Conservation (phyloP, 306 rosid species). For the Glycine latifolia region DNA sequence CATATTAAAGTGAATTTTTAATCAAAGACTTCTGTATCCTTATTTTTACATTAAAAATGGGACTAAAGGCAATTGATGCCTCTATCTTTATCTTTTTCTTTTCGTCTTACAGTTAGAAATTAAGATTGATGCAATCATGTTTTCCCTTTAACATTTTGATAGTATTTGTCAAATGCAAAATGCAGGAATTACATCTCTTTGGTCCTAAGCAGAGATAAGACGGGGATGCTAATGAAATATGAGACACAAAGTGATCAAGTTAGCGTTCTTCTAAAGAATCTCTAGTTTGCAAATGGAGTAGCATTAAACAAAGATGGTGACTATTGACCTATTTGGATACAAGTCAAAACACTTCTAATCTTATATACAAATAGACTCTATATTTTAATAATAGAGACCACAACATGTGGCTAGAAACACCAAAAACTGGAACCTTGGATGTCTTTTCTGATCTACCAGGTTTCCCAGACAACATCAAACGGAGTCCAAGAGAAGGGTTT, state of each 20-base stretch:
- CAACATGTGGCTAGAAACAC: slow-evolving; percentile 63
- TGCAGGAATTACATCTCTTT: slow-evolving; percentile 65
- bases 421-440: slow-evolving; percentile 61
- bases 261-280: slow-evolving; percentile 55
- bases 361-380: too few species aligned
- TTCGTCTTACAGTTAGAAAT: background rate
- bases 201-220: slow-evolving; percentile 62
- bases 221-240: slow-evolving; percentile 77
- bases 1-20: too few species aligned
- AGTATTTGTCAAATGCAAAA: slow-evolving; percentile 8
- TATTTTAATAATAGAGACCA: slow-evolving; percentile 67
- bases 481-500: slow-evolving; percentile 77
- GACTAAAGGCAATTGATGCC: background rate
- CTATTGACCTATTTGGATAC: too few species aligned
- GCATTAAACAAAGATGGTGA: slow-evolving; percentile 59
- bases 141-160: background rate
- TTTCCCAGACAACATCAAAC: slow-evolving; percentile 81
- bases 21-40: too few species aligned
- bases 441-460: slow-evolving; percentile 67
- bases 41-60: too few species aligned
- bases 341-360: too few species aligned
- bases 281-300: slow-evolving; percentile 85
- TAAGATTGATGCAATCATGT: background rate
- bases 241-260: slow-evolving; percentile 62
- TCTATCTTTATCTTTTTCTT: background rate